phyloP scores from a whole-genome alignment of 2,329 filamentous ascomycete species.

The Aspergillus clavatus region DNA sequence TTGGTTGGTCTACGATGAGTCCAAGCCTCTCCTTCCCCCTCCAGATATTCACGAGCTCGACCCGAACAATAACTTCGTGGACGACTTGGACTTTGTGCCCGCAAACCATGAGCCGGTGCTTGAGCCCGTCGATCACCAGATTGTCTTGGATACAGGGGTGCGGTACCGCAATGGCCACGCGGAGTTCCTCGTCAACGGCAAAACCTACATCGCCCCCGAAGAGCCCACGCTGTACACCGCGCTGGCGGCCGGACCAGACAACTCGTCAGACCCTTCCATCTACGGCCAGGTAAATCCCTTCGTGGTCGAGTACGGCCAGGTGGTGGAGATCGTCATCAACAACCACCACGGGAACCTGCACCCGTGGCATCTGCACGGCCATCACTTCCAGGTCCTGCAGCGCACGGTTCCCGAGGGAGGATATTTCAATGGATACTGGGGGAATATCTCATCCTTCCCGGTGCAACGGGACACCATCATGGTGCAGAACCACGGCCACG shows the following conservation, averaged over 20 bases:
- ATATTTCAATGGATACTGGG: slow-evolving; percentile 21
- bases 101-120: slow-evolving; percentile 21
- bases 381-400: slow-evolving; percentile 47
- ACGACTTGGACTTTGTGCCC: slow-evolving; percentile 51
- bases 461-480: slow-evolving; percentile 33
- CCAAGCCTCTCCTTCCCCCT: slow-evolving; percentile 46
- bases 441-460: slow-evolving; percentile 23
- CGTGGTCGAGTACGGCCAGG: slow-evolving; percentile 59
- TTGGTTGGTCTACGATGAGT: slow-evolving; percentile 51
- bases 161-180: slow-evolving; percentile 62
- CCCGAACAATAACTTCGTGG: slow-evolving; percentile 50
- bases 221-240: slow-evolving; percentile 77
- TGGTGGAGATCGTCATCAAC: slow-evolving; percentile 36
- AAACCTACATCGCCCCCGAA: slow-evolving; percentile 68
- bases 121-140: slow-evolving; percentile 27
- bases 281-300: slow-evolving; percentile 67
- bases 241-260: slow-evolving; percentile 51
- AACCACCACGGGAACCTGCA: slow-evolving; percentile 37
- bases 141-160: slow-evolving; percentile 50
- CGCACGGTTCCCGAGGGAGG: slow-evolving; percentile 22
- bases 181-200: slow-evolving; percentile 65
- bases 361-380: slow-evolving; percentile 50
- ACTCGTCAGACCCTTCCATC: slow-evolving; percentile 54
- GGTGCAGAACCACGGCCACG: slow-evolving; percentile 29
- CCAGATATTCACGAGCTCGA: slow-evolving; percentile 56